These are phyloP conservation scores for Yamagishiella unicocca DNA, from an alignment of 139 green algal species.

Conservation along the genomic window DNA sequence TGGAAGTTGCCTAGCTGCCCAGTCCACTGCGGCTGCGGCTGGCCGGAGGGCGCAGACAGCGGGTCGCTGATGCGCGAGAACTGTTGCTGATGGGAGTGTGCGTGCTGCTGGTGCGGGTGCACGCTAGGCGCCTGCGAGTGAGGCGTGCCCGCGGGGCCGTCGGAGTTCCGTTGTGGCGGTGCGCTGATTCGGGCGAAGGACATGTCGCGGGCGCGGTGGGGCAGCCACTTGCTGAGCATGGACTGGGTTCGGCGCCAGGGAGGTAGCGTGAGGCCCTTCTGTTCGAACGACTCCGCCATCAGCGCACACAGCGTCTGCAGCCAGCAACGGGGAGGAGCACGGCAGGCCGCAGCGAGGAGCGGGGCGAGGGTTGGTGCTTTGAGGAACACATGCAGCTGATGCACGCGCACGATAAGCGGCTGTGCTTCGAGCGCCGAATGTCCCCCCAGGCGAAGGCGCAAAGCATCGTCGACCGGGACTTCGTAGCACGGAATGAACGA, in stretches of 20 bases:
- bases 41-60: neutral
- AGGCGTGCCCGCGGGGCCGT: no score
- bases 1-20: neutral
- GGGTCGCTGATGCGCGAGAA: conserved; percentile 19
- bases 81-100: neutral
- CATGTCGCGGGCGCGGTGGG: neutral
- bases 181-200: conserved; percentile 7
- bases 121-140: neutral
- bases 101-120: neutral
- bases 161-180: neutral
- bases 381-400: no score
- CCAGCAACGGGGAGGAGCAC: neutral
- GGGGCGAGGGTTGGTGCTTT: no score
- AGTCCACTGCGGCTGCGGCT: neutral
- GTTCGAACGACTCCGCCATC: conserved; percentile 56
- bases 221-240: conserved; percentile 64
- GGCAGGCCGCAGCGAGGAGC: neutral
- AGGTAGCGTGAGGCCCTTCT: conserved; percentile 44
- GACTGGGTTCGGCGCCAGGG: conserved; percentile 50
- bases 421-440: no score
- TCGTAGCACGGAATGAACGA: no score
- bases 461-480: no score
- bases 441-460: no score
- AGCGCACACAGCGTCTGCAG: conserved; percentile 39
- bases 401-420: no score